phyloP scores from a whole-genome alignment of 2,329 filamentous ascomycete genomes.

The Dryadomyces quercivorus region DNA sequence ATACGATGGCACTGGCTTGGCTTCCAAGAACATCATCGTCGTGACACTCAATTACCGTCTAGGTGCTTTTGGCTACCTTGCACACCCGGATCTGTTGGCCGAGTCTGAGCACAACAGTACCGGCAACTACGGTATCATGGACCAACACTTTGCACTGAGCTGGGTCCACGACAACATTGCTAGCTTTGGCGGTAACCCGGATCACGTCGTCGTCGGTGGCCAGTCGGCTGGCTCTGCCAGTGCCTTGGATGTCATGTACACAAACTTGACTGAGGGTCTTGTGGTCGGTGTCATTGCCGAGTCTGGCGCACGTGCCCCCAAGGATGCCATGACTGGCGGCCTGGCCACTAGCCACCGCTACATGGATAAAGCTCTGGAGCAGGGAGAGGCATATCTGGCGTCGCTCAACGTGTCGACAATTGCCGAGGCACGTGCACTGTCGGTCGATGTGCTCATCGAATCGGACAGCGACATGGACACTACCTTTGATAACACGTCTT shows the following conservation, averaged over 20 bases:
- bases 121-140: slow-evolving; percentile 33
- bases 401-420: not conserved
- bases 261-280: not conserved
- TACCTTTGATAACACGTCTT: not conserved
- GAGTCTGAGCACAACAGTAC: not conserved
- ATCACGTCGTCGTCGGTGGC: slow-evolving; percentile 20
- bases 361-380: not conserved
- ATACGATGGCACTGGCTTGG: too few relatives aligned
- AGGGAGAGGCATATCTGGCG: not conserved
- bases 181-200: slow-evolving; percentile 33
- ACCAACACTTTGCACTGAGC: slow-evolving; percentile 32
- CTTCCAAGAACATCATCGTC: too few relatives aligned
- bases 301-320: not conserved
- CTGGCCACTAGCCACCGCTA: not conserved
- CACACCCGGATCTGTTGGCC: not conserved
- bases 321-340: not conserved
- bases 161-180: slow-evolving; percentile 38
- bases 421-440: not conserved
- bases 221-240: not conserved
- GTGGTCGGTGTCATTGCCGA: not conserved
- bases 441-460: not conserved
- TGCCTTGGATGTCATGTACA: not conserved
- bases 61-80: not conserved
- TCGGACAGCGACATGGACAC: not conserved
- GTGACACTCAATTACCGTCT: too few relatives aligned